These are phyloP conservation scores for Aspergillus panamensis DNA, from an alignment of 495 filamentous ascomycete genomes.

Conservation along the genomic window DNA sequence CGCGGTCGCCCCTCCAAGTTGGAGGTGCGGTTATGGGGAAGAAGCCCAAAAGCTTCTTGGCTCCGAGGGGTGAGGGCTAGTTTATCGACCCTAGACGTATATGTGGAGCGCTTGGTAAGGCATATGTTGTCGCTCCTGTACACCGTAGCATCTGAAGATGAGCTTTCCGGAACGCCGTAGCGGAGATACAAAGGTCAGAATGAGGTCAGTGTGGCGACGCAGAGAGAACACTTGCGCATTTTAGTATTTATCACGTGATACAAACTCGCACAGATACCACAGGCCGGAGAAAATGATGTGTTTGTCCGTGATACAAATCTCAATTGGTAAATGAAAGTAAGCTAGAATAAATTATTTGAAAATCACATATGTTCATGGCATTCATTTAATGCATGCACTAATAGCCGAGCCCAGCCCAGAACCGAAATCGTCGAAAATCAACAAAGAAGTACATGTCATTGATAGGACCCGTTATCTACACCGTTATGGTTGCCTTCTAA, in stretches of 20 bases:
- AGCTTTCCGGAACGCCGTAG: conserved; percentile 24
- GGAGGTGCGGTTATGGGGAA: conserved; percentile 31
- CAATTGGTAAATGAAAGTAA: too few relatives aligned
- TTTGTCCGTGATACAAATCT: too few relatives aligned
- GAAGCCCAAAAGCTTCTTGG: conserved; percentile 5
- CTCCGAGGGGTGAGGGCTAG: conserved; percentile 5
- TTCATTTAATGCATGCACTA: background rate
- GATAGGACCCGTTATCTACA: conserved; percentile 2
- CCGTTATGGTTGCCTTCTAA: background rate
- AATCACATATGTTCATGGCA: background rate
- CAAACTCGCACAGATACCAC: too few relatives aligned
- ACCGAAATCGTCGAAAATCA: background rate
- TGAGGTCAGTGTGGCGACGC: background rate
- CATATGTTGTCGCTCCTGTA: conserved; percentile 40
- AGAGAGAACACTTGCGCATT: conserved; percentile 6
- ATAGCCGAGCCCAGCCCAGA: background rate
- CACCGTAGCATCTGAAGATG: conserved; percentile 32
- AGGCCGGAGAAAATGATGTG: too few relatives aligned
- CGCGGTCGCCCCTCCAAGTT: conserved; percentile 24
- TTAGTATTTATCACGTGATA: background rate
- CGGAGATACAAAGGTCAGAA: background rate
- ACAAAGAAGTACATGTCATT: background rate
- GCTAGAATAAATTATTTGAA: background rate
- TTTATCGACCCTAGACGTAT: background rate
- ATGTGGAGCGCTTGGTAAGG: conserved; percentile 21